Percentiles rank a stretch among this genome's conserved stretches.
Conservation (phyloP, 2,329 filamentous ascomycete species). For the Colletotrichum sp. region DNA sequence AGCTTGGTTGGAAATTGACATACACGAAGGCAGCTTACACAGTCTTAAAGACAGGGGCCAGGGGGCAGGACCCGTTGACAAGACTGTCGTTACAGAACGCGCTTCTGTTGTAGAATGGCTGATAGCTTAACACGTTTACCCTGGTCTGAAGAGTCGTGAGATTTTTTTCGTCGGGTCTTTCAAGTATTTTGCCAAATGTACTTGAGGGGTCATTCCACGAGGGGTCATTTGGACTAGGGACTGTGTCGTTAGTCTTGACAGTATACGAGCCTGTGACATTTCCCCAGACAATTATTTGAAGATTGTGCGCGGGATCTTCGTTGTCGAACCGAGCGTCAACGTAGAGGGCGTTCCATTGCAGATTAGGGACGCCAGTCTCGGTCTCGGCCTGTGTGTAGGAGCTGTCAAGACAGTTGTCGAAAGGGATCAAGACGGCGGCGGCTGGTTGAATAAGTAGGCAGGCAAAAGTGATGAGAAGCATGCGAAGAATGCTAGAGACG, state of each 20-base stretch:
- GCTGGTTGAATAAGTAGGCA: slow-evolving; percentile 45
- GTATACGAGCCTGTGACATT: slow-evolving; percentile 80
- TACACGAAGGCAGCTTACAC: slow-evolving; percentile 32
- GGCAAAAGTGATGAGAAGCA: slow-evolving; percentile 41
- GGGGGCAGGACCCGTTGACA: slow-evolving; percentile 72
- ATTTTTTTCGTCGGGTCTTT: slow-evolving; percentile 59
- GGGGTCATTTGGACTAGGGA: slow-evolving; percentile 58
- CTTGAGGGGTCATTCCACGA: slow-evolving; percentile 63
- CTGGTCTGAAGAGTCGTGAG: slow-evolving; percentile 76
- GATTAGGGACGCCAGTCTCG: slow-evolving; percentile 39
- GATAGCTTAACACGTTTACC: slow-evolving; percentile 79
- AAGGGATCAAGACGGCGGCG: slow-evolving; percentile 72
- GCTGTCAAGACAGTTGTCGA: slow-evolving; percentile 81
- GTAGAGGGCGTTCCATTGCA: slow-evolving; percentile 82
- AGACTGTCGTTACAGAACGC: slow-evolving; percentile 71
- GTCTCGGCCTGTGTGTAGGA: slow-evolving; percentile 54
- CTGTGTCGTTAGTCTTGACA: slow-evolving; percentile 28
- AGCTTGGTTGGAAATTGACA: neutral
- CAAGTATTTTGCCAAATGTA: slow-evolving; percentile 79
- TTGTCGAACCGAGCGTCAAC: slow-evolving; percentile 78
- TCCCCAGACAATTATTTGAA: slow-evolving; percentile 84
- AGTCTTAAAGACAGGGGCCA: slow-evolving; percentile 72
- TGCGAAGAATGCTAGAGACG: slow-evolving; percentile 10
- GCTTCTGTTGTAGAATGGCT: slow-evolving; percentile 61
- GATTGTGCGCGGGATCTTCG: slow-evolving; percentile 60